These are phyloP conservation scores for Boletus vinaceobasis DNA, from an alignment of 768 basidiomycete species.

Conservation along the genomic window DNA sequence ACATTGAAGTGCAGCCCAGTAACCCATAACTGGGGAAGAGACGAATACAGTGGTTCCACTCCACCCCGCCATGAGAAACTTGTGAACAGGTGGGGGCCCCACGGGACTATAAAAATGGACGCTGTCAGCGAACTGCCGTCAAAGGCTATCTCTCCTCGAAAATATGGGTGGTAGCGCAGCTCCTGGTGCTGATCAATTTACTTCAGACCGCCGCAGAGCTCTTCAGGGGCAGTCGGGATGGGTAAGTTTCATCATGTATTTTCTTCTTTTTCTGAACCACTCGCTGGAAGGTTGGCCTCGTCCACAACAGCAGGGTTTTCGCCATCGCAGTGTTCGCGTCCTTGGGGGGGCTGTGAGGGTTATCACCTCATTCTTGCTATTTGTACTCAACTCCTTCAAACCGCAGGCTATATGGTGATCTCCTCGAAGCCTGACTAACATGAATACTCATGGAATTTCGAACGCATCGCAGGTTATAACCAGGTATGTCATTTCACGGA, in stretches of 20 bases:
- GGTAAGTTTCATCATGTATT: constrained; percentile 36
- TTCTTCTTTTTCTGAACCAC: not conserved
- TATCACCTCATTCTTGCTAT: not conserved
- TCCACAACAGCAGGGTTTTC: constrained; percentile 64
- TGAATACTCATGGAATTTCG: not conserved
- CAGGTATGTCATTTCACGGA: constrained; percentile 39
- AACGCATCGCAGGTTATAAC: constrained; percentile 50
- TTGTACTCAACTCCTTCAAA: constrained; percentile 1
- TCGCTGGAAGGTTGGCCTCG: constrained; percentile 46
- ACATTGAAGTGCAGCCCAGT: not conserved
- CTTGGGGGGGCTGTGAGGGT: constrained; percentile 66
- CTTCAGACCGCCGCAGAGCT: constrained; percentile 47
- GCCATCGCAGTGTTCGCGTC: constrained; percentile 74
- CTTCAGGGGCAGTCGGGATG: constrained; percentile 67
- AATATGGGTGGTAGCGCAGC: constrained; percentile 47
- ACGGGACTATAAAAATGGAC: not conserved
- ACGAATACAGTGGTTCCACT: not conserved
- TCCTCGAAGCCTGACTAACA: constrained; percentile 6
- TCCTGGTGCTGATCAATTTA: constrained; percentile 25
- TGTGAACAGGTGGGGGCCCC: not conserved
- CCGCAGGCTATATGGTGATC: constrained; percentile 59
- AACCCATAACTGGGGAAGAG: not conserved
- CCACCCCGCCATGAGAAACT: not conserved
- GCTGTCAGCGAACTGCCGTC: not conserved
- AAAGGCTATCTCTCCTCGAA: not conserved